Base-by-base conservation (phyloP, 2,329 filamentous ascomycete genomes). In the Ophiostoma sp. region DNA sequence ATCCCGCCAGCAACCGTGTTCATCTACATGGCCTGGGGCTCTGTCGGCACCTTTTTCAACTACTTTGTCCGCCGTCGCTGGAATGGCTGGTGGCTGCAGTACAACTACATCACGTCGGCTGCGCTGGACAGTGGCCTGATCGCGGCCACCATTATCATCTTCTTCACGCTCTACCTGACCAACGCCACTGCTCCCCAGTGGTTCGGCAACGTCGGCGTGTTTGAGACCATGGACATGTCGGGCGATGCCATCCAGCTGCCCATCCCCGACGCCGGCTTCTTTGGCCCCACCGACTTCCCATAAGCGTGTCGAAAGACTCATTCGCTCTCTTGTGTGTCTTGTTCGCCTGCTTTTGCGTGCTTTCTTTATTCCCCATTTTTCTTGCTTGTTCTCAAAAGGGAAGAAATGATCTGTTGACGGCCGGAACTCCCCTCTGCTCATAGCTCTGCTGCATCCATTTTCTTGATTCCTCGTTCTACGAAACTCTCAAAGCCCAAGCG, bases 41-140 rank as follows among this genome's bases (percentile, higher is more conserved):
- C 87, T 35, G 86, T 90, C 7, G 90, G 90, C 10, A 83, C 85
- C 67, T 73, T 89, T 48, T 92, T 92, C 81, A 91, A 92, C 79
- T 89, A 85, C 75, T 87, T 83, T 74, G 85, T 92, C 76, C 86
- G 86, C 76, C 83, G 87, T 71, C 83, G 85, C 72, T 89, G 85
- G 79, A 85, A 83, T 4, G 89, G 88, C 44, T 92, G 90, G 90
- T 93, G 90, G 90, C 81, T 90, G 78, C 87, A 89, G 77, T 93
- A 91, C 80, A 92, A 93, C 80, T 93, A 92, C 77, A 84, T 92
- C 76, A 87, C 89, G 0, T 91, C 89, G 27, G 90, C 90, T 0
- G 90, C 87, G 1, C 80, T 93, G 52, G 90, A 92, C 77, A 86
- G 85, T 67, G 90, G 90, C 5, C 82, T 91, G 5, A 86, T 89